Base-by-base conservation (phyloP, 305 asterid species). In the Fraxinus ornus region DNA sequence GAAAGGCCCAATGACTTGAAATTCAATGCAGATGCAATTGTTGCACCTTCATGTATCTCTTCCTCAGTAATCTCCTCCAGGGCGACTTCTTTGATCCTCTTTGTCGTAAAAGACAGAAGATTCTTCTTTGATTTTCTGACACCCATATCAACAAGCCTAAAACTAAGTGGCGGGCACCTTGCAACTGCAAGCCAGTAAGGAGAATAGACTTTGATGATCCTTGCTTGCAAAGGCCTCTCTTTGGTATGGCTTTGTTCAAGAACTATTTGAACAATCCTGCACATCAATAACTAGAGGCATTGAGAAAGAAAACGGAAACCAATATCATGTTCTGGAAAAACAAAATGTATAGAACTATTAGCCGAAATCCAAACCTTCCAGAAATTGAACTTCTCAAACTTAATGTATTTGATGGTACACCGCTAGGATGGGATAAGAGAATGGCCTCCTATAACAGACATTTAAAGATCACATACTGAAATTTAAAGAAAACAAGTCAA, bases 191-290 rank as follows among this genome's bases (percentile, higher is more conserved):
- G 70, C 99, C 98, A 96, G 85, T 89, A 96, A 33, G 99, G 98
- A 10, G 98, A 89, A 90, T 92, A 94, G 60, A 96, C 89, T 89
- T 91, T 93, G 72, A 93, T 85, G 83, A 81, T 83, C 87, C 85
- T 93, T 66, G 98, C 92, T 73, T 89, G 94, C 83, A 92, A 84
- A 49, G 92, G 89, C 84, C 91, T 88, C 81, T 87, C 98, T 79
- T 82, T 83, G 78, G 86, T 84, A 83, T 91, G 88, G 72, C 84
- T 90, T 80, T 91, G 97, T 88, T 96, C 99, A 81, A 95, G 90
- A 85, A 96, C 91, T 81, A 96, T 86, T 84, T 94, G 99, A 85
- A 90, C 98, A 78, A 94, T 86, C 97, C 99, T 96, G 92, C 89
- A 87, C 57, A 77, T 55, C 68, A 79, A 79, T 80, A 84, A 77